Conservation (phyloP, 2,329 filamentous ascomycete genomes). For the Penicillium sp. region DNA sequence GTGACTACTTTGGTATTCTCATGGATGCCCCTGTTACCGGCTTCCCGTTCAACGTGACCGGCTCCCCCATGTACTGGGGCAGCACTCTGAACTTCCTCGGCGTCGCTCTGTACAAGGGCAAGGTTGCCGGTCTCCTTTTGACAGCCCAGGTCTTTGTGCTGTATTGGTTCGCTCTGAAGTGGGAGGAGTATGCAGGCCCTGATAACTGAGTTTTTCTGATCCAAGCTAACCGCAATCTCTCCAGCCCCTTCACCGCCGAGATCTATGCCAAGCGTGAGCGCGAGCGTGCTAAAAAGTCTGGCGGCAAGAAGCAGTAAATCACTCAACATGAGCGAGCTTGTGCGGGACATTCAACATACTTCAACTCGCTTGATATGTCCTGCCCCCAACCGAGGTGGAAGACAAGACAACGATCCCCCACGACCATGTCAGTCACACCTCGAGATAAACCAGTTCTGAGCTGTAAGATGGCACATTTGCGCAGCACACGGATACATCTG, state of each 20-base stretch:
- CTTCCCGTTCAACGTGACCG: conserved; percentile 92
- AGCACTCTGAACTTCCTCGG: conserved; percentile 91
- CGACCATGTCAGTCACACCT: neutral
- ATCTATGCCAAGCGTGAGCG: conserved; percentile 79
- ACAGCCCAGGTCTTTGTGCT: conserved; percentile 73
- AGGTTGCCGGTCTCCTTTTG: conserved; percentile 80
- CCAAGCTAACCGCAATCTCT: conserved; percentile 16
- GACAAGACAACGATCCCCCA: neutral
- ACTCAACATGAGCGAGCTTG: conserved; percentile 17
- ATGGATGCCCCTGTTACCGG: conserved; percentile 94
- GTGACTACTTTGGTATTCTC: conserved; percentile 97
- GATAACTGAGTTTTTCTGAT: neutral
- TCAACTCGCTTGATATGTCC: conserved; percentile 19
- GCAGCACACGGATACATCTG: conserved; percentile 16
- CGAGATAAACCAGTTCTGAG: conserved; percentile 1
- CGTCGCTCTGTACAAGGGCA: conserved; percentile 79
- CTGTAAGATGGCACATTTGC: conserved; percentile 3
- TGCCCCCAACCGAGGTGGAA: conserved; percentile 8
- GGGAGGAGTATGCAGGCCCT: conserved; percentile 67
- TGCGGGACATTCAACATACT: conserved; percentile 35
- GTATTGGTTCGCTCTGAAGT: conserved; percentile 78
- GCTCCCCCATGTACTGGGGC: conserved; percentile 95
- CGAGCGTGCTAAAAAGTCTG: conserved; percentile 42
- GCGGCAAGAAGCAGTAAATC: conserved; percentile 41
- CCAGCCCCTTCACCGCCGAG: conserved; percentile 77